Base-by-base conservation (phyloP, 1,284 basidiomycete species). In the Leccinum variabile region DNA sequence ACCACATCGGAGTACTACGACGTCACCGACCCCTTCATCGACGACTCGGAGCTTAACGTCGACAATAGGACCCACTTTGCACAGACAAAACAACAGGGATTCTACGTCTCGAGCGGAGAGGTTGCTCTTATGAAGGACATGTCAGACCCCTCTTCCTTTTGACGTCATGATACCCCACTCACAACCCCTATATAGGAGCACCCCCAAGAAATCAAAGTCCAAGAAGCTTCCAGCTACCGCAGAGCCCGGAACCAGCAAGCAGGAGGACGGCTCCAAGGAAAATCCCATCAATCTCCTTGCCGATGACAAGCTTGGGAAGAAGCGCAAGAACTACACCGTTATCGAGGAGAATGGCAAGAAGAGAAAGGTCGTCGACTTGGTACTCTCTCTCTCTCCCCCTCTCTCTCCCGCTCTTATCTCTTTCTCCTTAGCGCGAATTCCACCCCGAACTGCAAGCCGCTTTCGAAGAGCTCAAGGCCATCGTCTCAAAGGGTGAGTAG, bases 41-140 rank as follows among this genome's bases (percentile, higher is more conserved):
- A 99, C 80, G 97, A 99, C 77, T 94, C 94, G 0, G 96, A 99
- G 74, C 83, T 97, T 60, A 88, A 87, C 22, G 81, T 96, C 50
- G 95, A 98, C 77, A 90, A 96, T 72, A 89, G 95, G 1, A 94
- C 91, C 2, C 93, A 88, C 77, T 92, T 94, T 71, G 93, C 91
- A n/a, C 90, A 95, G 76, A 96, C 95, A 2, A 94, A 92, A 76
- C 92, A 96, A 69, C 89, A 94, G 69, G 96, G 96, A 1, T 98
- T 96, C 79, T 97, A 96, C 71, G 95, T 98, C 22, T 92, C 90
- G 13, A 84, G 84, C 30, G 94, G 94, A 1, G 87, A 92, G 65
- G 89, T 97, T 7, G 92, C 93, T 5, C 75, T 96, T n/a, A 78
- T 92, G 66, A 90, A 89, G 68, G 90, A 92, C 78, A 88, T 86